Base-by-base conservation (phyloP, 768 basidiomycete species). In the Serpula lacrymans region DNA sequence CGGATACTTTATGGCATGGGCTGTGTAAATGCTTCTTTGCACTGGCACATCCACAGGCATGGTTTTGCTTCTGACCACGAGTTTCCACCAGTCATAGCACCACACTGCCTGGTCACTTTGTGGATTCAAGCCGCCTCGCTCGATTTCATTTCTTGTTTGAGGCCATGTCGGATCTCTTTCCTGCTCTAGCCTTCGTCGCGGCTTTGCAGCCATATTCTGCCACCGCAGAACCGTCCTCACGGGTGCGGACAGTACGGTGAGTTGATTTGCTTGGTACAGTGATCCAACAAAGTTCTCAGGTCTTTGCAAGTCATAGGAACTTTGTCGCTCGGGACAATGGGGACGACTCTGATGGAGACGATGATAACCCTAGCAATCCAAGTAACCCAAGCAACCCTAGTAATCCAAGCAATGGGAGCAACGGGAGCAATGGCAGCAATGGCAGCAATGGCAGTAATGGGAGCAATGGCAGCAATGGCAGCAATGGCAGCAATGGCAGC, bases 321-420 rank as follows among this genome's bases (percentile, higher is more conserved):
- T 28, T 39, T 17, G 4, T 27, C 12, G 38, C 38, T 27, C 24
- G 38, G 25, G 38, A 40, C 41, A 28, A 49, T 35, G 34, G 31
- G 13, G 46, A 40, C 32, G 38, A 38, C 34, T 32, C 39, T 20
- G 21, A 23, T 10, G 32, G 37, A n/a, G 22, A 11, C 13, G 32
- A 30, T 24, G 31, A 18, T n/a, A 43, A 46, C 13, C 44, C 41
- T 14, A 39, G 17, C 18, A 17, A 43, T 25, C 29, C 42, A 4
- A 32, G 33, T 8, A 30, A 39, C 22, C 38, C 37, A 2, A 8
- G 6, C 24, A 39, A 39, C 16, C 38, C 38, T 9, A 22, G 18
- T 1, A 37, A 26, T 26, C 17, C 27, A 14, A 8, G 21, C 25
- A 32, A 32, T 13, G 30, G 21, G 6, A 37, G n/a, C n/a, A n/a